Conservation (phyloP, 495 filamentous ascomycete species). For the Podospora tetraspora region DNA sequence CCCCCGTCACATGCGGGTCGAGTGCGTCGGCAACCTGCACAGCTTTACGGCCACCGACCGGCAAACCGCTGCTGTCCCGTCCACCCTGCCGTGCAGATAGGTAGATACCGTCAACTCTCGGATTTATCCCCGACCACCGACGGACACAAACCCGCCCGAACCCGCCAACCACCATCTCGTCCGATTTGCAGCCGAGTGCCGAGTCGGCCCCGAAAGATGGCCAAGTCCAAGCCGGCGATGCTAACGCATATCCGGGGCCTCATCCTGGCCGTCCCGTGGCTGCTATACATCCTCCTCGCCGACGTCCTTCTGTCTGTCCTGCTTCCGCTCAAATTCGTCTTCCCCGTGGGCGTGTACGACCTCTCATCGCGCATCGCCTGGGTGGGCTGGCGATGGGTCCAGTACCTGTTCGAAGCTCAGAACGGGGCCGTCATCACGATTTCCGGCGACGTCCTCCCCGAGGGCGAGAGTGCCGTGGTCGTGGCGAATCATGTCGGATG, state of each 20-base stretch:
- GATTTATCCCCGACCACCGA: not conserved
- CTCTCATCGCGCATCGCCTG: conserved; percentile 45
- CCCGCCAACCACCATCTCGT: not conserved
- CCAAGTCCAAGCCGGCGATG: conserved; percentile 2
- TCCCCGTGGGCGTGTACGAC: conserved; percentile 45
- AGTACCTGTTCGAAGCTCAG: conserved; percentile 44
- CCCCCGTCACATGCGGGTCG: not conserved
- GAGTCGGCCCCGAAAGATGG: not conserved
- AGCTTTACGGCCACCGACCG: not conserved
- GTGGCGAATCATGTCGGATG: conserved; percentile 54
- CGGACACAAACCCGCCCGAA: not conserved
- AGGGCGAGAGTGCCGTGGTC: conserved; percentile 50
- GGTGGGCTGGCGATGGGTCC: conserved; percentile 49
- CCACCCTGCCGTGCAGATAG: not conserved
- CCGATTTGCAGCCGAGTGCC: not conserved
- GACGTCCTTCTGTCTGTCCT: conserved; percentile 49
- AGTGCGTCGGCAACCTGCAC: not conserved
- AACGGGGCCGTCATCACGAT: conserved; percentile 47
- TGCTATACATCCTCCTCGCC: conserved; percentile 42
- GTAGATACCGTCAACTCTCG: not conserved
- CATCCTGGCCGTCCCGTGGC: conserved; percentile 44
- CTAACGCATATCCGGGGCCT: conserved; percentile 38
- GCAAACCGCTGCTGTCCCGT: not conserved
- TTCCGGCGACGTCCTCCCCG: conserved; percentile 44
- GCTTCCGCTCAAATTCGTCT: conserved; percentile 42